A percentile compares a stretch with the other conserved stretches of the same genome.
phyloP scores from a whole-genome alignment of 371 early-diverging fungal species.

The Phascolomyces articulosus region DNA sequence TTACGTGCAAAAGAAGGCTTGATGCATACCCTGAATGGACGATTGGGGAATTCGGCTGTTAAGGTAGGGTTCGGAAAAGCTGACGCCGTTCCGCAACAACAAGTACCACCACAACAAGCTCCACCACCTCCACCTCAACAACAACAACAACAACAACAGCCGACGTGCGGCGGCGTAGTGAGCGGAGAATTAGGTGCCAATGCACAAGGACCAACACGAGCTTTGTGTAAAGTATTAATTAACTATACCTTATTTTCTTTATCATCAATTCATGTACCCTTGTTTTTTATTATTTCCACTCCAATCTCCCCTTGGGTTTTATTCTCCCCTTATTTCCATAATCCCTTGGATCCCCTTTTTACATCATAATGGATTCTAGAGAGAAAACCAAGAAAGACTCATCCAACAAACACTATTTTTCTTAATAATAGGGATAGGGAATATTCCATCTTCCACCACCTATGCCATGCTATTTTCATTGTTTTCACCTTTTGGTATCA shows the following conservation, averaged over 20 bases:
- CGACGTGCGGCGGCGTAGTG: background rate
- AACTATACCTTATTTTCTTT: background rate
- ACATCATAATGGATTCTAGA: no score
- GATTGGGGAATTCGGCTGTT: conserved; percentile 27
- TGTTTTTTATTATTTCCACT: background rate
- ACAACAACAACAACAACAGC: conserved; percentile 49
- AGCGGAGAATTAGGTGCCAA: conserved; percentile 55
- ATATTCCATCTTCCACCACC: conserved; percentile 84
- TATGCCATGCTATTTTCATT: conserved; percentile 74
- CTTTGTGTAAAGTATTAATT: conserved; percentile 46
- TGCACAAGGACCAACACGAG: conserved; percentile 47
- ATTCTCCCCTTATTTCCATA: background rate
- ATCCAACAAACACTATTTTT: no score
- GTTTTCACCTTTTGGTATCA: conserved; percentile 82
- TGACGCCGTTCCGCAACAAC: conserved; percentile 51
- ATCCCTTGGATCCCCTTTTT: no score
- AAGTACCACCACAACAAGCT: conserved; percentile 3
- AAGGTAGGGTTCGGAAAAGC: conserved; percentile 90
- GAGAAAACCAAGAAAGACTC: no score
- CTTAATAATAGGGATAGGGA: conserved; percentile 95
- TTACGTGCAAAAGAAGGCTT: conserved; percentile 40
- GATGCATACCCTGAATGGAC: conserved; percentile 21
- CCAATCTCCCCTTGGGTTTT: background rate
- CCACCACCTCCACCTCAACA: conserved; percentile 43
- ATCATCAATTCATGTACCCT: background rate